Conservation (phyloP, 73 alveolate species). For the Paramecium sexaurelia region DNA sequence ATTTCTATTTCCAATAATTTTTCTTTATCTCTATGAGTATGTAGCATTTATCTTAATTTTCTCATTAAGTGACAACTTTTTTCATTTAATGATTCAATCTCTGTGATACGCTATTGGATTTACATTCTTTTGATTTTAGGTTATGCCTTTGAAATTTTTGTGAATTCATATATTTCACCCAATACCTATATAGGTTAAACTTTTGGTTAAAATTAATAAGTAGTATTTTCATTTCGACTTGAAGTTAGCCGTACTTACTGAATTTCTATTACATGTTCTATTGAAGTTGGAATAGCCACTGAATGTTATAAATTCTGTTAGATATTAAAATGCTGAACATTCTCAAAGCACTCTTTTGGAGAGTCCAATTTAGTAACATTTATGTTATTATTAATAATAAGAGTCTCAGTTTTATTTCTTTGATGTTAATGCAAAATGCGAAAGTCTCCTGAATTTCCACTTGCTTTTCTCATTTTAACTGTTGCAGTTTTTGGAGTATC, state of each 20-base stretch:
- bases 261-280: not conserved
- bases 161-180: not conserved
- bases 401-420: constrained; percentile 5
- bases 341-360: not conserved
- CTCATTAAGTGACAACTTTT: not conserved
- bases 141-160: not conserved
- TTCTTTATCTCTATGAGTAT: not conserved
- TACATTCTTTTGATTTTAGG: not conserved
- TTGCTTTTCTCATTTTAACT: not conserved
- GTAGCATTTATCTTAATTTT: not conserved
- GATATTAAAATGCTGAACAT: not conserved
- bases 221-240: not conserved
- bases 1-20: not conserved
- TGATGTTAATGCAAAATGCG: not conserved
- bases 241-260: not conserved
- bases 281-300: not conserved
- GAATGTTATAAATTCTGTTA: not conserved
- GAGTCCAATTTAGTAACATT: not conserved
- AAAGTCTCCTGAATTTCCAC: constrained; percentile 11
- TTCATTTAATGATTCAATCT: not conserved
- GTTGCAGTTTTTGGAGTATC: not conserved
- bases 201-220: not conserved
- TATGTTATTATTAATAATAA: not conserved
- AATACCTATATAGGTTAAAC: not conserved
- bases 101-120: not conserved